A percentile compares a stretch with the other conserved stretches of the same genome.
phyloP scores from a whole-genome alignment of 768 basidiomycete genomes.

The Scleroderma bovista region DNA sequence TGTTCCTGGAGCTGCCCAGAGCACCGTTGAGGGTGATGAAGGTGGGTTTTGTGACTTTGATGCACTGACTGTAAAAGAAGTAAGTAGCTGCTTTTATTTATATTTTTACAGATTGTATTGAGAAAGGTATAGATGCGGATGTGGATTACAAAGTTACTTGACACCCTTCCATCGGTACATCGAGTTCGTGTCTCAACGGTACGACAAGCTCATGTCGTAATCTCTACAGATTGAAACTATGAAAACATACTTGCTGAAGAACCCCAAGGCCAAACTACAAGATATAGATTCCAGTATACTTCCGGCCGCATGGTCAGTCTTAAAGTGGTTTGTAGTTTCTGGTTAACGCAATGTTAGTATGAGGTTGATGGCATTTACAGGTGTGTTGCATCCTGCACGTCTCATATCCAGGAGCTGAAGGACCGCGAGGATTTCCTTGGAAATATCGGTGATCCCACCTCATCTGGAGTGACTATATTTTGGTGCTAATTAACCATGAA shows the following conservation, averaged over 20 bases:
- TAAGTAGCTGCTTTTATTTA: slow-evolving; percentile 15
- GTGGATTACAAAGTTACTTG: slow-evolving; percentile 38
- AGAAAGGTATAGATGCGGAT: slow-evolving; percentile 38
- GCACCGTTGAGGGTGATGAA: neutral
- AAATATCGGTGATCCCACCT: slow-evolving; percentile 39
- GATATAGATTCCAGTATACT: slow-evolving; percentile 45
- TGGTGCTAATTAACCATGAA: slow-evolving; percentile 10
- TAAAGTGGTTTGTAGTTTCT: slow-evolving; percentile 46
- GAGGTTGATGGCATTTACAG: slow-evolving; percentile 24
- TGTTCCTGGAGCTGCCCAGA: slow-evolving; percentile 30
- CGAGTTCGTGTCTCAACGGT: neutral
- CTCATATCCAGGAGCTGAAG: slow-evolving; percentile 60
- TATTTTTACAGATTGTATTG: neutral
- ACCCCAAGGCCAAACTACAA: slow-evolving; percentile 47
- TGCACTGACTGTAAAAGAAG: slow-evolving; percentile 32
- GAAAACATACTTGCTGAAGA: slow-evolving; percentile 51
- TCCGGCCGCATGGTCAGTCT: slow-evolving; percentile 59
- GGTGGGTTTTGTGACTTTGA: slow-evolving; percentile 53
- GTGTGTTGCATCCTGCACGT: slow-evolving; percentile 70
- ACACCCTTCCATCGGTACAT: slow-evolving; percentile 43
- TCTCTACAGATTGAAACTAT: slow-evolving; percentile 44
- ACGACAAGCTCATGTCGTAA: neutral
- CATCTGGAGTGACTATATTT: neutral
- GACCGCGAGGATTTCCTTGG: slow-evolving; percentile 47
- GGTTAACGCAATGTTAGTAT: neutral